Base-by-base conservation (phyloP, 768 basidiomycete species). In the Tulasnella sp. region DNA sequence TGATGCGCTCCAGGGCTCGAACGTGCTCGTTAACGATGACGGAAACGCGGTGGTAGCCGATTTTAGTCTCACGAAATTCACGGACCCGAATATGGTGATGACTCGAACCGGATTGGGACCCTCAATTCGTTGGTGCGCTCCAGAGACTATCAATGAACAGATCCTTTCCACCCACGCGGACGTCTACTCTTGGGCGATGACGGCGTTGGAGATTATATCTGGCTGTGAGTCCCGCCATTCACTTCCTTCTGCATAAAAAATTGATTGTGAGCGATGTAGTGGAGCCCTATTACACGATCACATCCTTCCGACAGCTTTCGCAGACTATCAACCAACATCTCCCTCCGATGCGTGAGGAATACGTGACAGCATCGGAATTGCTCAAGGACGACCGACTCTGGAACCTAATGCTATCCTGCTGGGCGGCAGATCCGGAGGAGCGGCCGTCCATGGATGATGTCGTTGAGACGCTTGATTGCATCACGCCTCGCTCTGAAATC, bases 401-500 rank as follows among this genome's bases (percentile, higher is more conserved):
- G 46, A 29, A n/a, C 21, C 46, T 48, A 11, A 5, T 48, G 21
- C 7, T 7, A 48, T 5, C 21, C 11, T 48, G 46, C 27, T 22
- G 19, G 21, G n/a, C 5, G 5, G 27, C 21, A 5, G 46, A 48
- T 11, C 46, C 46, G 11, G n/a, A 48, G 27, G n/a, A 48, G 21
- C 5, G 46, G 46, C 46, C 46, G 7, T 22, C 46, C 5, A 48
- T 48, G 21, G 27, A 29, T 29, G 7, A 48, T 7, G 46, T 48
- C n/a, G 19, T 48, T 21, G n/a, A 5, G 46, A 11, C 5, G 19
- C 66, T 67, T 38, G 67, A 46, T n/a, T n/a, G n/a, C n/a, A n/a
- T n/a, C n/a, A n/a, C n/a, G n/a, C n/a, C n/a, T n/a, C n/a, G n/a
- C n/a, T n/a, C n/a, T n/a, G n/a, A n/a, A n/a, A n/a, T n/a, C n/a